Percentiles rank a stretch among this genome's conserved stretches.
Evolutionary conservation across 2,329 filamentous ascomycete species (phyloP).

Genomic region (Sporothrix variecibatus): DNA sequence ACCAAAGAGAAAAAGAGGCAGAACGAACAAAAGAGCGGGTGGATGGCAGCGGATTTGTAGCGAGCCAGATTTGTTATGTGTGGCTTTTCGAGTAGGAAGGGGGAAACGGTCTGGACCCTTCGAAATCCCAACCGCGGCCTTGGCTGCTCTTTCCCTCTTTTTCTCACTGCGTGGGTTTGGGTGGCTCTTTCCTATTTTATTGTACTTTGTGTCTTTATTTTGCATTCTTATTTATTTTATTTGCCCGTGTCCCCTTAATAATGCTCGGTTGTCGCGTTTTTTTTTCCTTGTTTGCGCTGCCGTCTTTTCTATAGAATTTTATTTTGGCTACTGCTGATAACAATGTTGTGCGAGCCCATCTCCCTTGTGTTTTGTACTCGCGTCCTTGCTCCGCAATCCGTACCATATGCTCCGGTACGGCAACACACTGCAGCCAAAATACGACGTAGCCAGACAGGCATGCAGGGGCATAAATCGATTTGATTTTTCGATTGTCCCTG

Average conservation of each 20-base stretch:
- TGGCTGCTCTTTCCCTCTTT: slow-evolving; percentile 2
- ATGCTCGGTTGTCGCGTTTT: background rate
- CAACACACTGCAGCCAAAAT: slow-evolving; percentile 10
- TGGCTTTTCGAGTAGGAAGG: background rate
- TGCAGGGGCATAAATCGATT: background rate
- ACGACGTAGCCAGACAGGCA: slow-evolving; percentile 7
- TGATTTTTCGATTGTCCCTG: background rate
- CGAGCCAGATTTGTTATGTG: background rate
- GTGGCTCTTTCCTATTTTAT: background rate
- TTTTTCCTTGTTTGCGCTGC: background rate
- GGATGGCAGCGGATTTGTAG: background rate
- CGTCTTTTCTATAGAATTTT: background rate
- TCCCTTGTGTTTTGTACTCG: background rate
- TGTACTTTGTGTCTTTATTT: too few relatives aligned
- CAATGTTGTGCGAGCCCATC: background rate
- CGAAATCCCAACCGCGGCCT: background rate
- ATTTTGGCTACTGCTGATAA: background rate
- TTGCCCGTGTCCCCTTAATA: background rate
- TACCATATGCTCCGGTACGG: slow-evolving; percentile 5
- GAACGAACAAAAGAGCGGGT: background rate
- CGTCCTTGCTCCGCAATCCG: slow-evolving; percentile 9
- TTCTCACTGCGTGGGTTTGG: background rate
- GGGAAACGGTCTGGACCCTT: slow-evolving; percentile 5
- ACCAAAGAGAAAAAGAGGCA: background rate
- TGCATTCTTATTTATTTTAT: background rate